Conservation (phyloP, 139 green algal species). For the Chlorella sp. region DNA sequence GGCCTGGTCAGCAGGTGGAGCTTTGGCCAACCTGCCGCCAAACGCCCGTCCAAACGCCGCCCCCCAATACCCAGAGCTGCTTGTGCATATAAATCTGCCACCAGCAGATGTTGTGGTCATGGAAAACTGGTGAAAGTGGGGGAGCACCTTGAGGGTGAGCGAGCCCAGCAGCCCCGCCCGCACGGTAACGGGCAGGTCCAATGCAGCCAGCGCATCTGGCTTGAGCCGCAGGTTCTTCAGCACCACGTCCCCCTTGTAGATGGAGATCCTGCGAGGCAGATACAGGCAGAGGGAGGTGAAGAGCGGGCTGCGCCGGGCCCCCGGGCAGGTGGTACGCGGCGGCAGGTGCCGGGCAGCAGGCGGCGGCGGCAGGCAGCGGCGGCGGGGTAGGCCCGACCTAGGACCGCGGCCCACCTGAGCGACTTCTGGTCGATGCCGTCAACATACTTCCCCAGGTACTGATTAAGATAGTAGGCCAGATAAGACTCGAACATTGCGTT, state of each 20-base stretch:
- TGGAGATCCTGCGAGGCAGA: conserved; percentile 62
- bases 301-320: not conserved
- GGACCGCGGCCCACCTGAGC: conserved; percentile 44
- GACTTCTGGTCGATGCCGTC: conserved; percentile 81
- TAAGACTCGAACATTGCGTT: not conserved
- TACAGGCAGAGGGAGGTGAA: not conserved
- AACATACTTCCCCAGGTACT: conserved; percentile 89
- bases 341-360: not conserved
- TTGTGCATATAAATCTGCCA: no score
- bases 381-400: not conserved
- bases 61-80: no score
- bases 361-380: not conserved
- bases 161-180: conserved; percentile 90
- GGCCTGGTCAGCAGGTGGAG: no score
- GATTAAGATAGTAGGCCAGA: conserved; percentile 83
- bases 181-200: conserved; percentile 92
- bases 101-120: not conserved
- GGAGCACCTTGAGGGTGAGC: conserved; percentile 85
- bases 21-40: no score
- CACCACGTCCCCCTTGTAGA: conserved; percentile 91
- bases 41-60: no score
- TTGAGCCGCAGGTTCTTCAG: conserved; percentile 92
- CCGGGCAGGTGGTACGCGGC: no score
- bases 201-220: conserved; percentile 85
- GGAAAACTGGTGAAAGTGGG: not conserved